phyloP scores from a whole-genome alignment of 352 stramenopile genomes.

The Globisporangium alternatum region DNA sequence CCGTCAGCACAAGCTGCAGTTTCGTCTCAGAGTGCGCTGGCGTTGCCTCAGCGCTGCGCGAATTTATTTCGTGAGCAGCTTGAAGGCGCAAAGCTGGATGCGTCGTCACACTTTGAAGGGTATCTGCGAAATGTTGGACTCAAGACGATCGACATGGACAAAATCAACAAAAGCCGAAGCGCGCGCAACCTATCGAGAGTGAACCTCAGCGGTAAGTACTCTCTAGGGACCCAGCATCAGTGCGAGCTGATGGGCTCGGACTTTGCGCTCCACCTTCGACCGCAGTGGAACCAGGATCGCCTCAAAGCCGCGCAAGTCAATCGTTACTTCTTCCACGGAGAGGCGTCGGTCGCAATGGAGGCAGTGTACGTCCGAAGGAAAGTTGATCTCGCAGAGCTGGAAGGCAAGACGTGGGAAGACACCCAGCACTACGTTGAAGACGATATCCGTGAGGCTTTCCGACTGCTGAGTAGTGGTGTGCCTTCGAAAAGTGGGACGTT shows the following conservation, averaged over 20 bases:
- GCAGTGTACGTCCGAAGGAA: conserved; percentile 12
- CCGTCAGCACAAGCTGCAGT: neutral
- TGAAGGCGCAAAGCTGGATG: neutral
- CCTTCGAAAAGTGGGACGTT: conserved; percentile 5
- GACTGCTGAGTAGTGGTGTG: neutral
- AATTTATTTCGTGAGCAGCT: conserved; percentile 1
- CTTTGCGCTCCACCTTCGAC: conserved; percentile 15
- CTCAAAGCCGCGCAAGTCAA: conserved; percentile 4
- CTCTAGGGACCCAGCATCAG: conserved; percentile 14
- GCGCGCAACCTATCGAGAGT: conserved; percentile 6
- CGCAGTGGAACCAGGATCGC: conserved; percentile 14
- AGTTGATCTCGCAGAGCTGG: conserved; percentile 11
- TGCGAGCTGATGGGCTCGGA: conserved; percentile 15
- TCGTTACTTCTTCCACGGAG: conserved; percentile 16
- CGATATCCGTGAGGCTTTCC: conserved; percentile 14
- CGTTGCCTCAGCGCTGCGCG: neutral
- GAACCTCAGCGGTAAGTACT: conserved; percentile 17
- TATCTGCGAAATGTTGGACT: conserved; percentile 18
- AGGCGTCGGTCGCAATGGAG: conserved; percentile 14
- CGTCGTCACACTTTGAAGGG: conserved; percentile 10
- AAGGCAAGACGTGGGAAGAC: conserved; percentile 14
- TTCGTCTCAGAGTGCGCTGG: neutral
- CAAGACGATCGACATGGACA: conserved; percentile 19
- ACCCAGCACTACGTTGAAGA: conserved; percentile 10
- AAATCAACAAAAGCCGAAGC: conserved; percentile 18